Evolutionary conservation across 257 asterid genomes (phyloP), one percentile per base, ranked within the genome.

Genomic region (Capsicum chinense): DNA sequence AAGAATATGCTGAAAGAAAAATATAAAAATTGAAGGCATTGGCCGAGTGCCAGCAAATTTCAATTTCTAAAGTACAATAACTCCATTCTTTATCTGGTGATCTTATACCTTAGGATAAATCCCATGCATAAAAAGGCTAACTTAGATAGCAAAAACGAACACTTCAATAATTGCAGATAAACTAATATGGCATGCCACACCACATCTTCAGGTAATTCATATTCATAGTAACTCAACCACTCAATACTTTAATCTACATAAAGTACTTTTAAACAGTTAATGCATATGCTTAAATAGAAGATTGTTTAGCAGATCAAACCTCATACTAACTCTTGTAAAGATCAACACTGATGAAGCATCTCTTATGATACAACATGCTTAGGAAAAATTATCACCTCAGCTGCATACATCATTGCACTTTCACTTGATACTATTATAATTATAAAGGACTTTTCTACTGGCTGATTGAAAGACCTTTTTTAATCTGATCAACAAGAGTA

Each of bases 111-210:
- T 52, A 14, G 63, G 54, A 76, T 54, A 76, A 26, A 5, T 76
- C 64, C 14, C 81, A 76, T 14, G 60, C 64, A 76, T 50, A 50
- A 74, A 52, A 54, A 76, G 33, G 64, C 62, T 76, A 76, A 76
- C 37, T 14, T 63, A 76, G 63, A 76, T 76, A 63, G 26, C 13
- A 14, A 54, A 52, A 76, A 26, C 6, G 54, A 52, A 54, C 44
- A 2, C 14, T 74, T 14, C 48, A 52, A 15, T 54, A 76, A 26
- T 14, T 26, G 62, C 81, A 52, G 15, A 76, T 37, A 52, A 76
- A 76, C 19, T 76, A 76, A 26, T 52, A 52, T 76, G 12, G 64
- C 15, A 76, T 76, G 44, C 7, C 48, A 76, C 7, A 26, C 81
- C 81, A 52, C 7, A 2, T 50, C 80, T 76, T 76, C 14, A 76